A percentile compares a stretch with the other conserved stretches of the same genome.
Evolutionary conservation across 2,329 filamentous ascomycete species (phyloP).

Genomic region (Tothia fuscella): DNA sequence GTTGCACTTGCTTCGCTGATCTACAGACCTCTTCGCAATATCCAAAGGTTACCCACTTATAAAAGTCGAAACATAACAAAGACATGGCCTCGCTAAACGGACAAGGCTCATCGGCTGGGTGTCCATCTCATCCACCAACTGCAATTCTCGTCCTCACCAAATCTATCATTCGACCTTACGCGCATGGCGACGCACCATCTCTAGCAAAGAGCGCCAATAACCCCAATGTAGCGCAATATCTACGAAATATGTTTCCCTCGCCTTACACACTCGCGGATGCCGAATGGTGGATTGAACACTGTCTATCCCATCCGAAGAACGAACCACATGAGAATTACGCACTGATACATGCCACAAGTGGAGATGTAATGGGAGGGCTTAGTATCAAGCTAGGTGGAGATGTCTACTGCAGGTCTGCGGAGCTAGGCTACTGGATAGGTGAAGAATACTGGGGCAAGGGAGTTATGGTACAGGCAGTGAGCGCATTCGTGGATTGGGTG

Average conservation of each 20-base stretch:
- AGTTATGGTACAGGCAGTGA: not conserved
- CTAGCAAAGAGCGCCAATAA: constrained; percentile 1
- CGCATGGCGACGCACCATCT: not conserved
- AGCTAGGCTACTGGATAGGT: constrained; percentile 6
- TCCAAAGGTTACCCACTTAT: too few relatives aligned
- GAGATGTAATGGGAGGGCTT: constrained; percentile 2
- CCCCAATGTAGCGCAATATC: not conserved
- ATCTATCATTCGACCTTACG: constrained; percentile 1
- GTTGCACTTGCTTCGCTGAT: too few relatives aligned
- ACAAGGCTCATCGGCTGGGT: too few relatives aligned
- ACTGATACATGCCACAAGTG: not conserved
- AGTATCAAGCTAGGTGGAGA: not conserved
- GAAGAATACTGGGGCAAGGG: constrained; percentile 6
- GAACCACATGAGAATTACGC: not conserved
- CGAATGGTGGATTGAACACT: not conserved
- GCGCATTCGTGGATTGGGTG: constrained; percentile 2
- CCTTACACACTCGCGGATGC: constrained; percentile 4
- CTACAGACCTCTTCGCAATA: too few relatives aligned
- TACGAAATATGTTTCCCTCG: not conserved
- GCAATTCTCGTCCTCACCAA: constrained; percentile 1
- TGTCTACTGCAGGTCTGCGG: constrained; percentile 4
- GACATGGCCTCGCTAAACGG: too few relatives aligned
- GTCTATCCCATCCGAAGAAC: not conserved
- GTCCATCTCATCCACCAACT: not conserved
- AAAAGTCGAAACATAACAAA: too few relatives aligned